phyloP scores from a whole-genome alignment of 1,284 basidiomycete genomes.

The Heterobasidion irregulare region DNA sequence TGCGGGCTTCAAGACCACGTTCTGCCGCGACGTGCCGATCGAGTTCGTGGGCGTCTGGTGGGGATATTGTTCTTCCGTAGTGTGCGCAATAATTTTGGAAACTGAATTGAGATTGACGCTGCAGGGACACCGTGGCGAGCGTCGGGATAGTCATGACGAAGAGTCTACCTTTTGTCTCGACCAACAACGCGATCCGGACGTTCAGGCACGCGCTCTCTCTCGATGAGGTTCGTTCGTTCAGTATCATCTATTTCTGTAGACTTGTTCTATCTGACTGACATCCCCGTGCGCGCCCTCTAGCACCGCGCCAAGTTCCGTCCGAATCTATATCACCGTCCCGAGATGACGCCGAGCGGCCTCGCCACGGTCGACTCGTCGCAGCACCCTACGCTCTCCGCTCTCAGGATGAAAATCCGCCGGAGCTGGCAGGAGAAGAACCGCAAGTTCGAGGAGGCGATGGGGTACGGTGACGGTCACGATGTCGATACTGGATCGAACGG shows the following conservation, averaged over 20 bases:
- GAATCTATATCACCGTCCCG: constrained; percentile 36
- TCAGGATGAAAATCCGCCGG: not conserved
- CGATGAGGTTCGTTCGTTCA: constrained; percentile 38
- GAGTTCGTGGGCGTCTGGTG: constrained; percentile 63
- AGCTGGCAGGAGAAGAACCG: not conserved
- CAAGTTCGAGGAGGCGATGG: not conserved
- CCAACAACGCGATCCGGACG: constrained; percentile 46
- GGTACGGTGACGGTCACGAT: not conserved
- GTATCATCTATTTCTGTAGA: not conserved
- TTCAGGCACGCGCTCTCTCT: constrained; percentile 61
- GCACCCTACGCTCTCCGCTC: constrained; percentile 12
- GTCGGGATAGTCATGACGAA: constrained; percentile 50
- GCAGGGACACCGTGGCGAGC: constrained; percentile 61
- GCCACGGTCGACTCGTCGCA: not conserved
- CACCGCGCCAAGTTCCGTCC: constrained; percentile 46
- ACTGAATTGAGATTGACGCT: not conserved
- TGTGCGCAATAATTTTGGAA: too few relatives aligned
- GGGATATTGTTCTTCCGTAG: constrained; percentile 12
- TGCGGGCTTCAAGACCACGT: constrained; percentile 58
- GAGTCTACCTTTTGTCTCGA: constrained; percentile 52
- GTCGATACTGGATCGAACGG: constrained; percentile 4
- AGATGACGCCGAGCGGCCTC: constrained; percentile 3
- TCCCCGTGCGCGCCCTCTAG: constrained; percentile 20
- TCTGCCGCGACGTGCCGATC: constrained; percentile 48
- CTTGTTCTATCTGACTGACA: not conserved